Base-by-base conservation (phyloP, 192 early-diverging fungal species). In the Helicostylum pulchrum region DNA sequence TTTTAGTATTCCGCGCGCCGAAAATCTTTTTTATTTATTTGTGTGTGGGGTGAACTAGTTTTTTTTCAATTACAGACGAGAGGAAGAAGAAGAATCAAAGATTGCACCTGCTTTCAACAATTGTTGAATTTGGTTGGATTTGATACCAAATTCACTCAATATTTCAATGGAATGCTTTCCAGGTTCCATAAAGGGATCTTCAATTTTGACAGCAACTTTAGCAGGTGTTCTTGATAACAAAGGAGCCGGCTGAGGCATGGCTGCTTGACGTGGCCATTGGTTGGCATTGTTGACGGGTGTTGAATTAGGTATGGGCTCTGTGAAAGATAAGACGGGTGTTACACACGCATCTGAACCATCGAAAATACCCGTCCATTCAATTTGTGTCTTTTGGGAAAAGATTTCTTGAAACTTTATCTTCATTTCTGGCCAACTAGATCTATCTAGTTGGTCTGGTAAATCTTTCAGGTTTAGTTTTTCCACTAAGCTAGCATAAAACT, bases 261-360 rank as follows among this genome's bases (percentile, higher is more conserved):
- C 44, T 6, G 77, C 67, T 19, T 30, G 70, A 42, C 74, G 68
- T 64, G 17, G 76, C 61, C 31, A 76, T 62, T 65, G 69, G 61
- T 67, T 56, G 2, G 53, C 15, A 7, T 67, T 44, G n/a, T 56
- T 48, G 14, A 44, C 51, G 12, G 26, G 30, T 11, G 48, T 45
- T 15, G 67, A 54, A 39, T 56, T 17, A 39, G 80, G 60, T 44
- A 68, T 47, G 21, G 32, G 36, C n/a, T 68, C 68, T 21, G 74
- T 53, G 19, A 66, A 62, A 15, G 79, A 79, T 52, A 88, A 52
- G 5, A 89, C 76, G n/a, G 87, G 87, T 14, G 84, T 84, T 9
- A 80, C 80, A 64, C 87, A 89, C 0, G 87, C 86, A 71, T 89
- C 87, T 5, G 76, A 82, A 9, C 71, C 66, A 34, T 81, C 68